phyloP scores from a whole-genome alignment of 2,329 filamentous ascomycete genomes.

The Apiospora pterosperma region DNA sequence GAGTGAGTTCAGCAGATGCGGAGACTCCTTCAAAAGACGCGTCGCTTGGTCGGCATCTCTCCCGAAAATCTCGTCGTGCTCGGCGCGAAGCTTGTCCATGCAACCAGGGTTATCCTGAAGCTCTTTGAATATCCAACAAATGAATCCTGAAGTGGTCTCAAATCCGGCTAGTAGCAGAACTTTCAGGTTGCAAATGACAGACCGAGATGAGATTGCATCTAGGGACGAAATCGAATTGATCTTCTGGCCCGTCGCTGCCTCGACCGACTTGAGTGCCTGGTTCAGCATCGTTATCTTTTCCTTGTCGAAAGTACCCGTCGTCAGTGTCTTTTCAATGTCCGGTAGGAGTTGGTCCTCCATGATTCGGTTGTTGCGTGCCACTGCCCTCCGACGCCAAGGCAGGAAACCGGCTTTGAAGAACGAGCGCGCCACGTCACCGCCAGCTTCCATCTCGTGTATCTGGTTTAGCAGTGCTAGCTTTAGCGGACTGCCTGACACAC shows the following conservation, averaged over 20 bases:
- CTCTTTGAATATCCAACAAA: constrained; percentile 29
- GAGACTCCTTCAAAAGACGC: constrained; percentile 6
- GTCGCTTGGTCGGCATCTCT: too few relatives aligned
- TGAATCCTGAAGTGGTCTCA: constrained; percentile 32
- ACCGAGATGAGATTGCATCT: neutral
- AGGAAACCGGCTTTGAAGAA: neutral
- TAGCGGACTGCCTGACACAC: neutral
- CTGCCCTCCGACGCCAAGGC: constrained; percentile 18
- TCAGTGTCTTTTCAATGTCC: constrained; percentile 19
- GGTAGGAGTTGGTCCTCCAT: constrained; percentile 22
- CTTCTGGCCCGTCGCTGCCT: constrained; percentile 17
- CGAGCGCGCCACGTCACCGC: neutral
- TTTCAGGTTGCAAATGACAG: neutral
- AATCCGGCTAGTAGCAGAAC: constrained; percentile 30
- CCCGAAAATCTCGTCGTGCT: constrained; percentile 13
- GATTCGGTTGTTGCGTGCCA: constrained; percentile 19
- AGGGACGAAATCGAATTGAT: neutral
- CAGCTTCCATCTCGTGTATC: neutral
- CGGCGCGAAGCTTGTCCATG: constrained; percentile 26
- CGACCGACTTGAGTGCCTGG: constrained; percentile 21
- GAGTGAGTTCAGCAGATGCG: constrained; percentile 25
- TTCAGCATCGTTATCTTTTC: constrained; percentile 25
- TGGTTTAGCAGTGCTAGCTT: constrained; percentile 3
- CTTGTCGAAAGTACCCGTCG: constrained; percentile 2
- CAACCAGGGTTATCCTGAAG: constrained; percentile 19